phyloP scores from a whole-genome alignment of 495 filamentous ascomycete species.

The Penicillium argentinense region DNA sequence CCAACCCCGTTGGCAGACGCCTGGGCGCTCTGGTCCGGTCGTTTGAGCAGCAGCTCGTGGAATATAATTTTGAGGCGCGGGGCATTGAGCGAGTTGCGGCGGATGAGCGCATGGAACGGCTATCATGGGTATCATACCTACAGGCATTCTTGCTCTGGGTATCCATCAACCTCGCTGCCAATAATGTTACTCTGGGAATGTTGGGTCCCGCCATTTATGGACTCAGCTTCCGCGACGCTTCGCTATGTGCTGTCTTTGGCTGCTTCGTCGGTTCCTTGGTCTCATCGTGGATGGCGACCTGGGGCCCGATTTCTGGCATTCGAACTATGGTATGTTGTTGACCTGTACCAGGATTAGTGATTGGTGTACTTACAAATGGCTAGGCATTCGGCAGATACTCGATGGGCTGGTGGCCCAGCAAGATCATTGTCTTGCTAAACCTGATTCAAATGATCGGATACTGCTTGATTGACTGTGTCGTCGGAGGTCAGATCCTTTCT shows the following conservation, averaged over 20 bases:
- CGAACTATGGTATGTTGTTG: constrained; percentile 57
- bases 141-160: constrained; percentile 72
- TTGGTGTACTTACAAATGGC: constrained; percentile 7
- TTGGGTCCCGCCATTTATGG: constrained; percentile 68
- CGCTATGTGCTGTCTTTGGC: constrained; percentile 66
- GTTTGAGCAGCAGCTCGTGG: constrained; percentile 45
- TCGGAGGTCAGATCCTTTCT: constrained; percentile 73
- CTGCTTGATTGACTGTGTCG: constrained; percentile 65
- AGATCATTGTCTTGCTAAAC: constrained; percentile 70
- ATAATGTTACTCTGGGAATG: constrained; percentile 75
- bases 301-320: constrained; percentile 69
- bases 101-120: constrained; percentile 53
- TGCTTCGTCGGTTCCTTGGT: constrained; percentile 56
- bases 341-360: background rate
- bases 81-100: constrained; percentile 72
- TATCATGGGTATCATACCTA: constrained; percentile 57
- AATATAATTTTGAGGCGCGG: constrained; percentile 65
- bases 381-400: constrained; percentile 68
- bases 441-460: constrained; percentile 73
- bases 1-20: constrained; percentile 26
- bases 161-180: constrained; percentile 72
- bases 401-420: constrained; percentile 81
- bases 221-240: constrained; percentile 65
- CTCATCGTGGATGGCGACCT: constrained; percentile 69
- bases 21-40: constrained; percentile 33